Base-by-base conservation (phyloP, 177 flowering plant species). In the Vitis hybrid region DNA sequence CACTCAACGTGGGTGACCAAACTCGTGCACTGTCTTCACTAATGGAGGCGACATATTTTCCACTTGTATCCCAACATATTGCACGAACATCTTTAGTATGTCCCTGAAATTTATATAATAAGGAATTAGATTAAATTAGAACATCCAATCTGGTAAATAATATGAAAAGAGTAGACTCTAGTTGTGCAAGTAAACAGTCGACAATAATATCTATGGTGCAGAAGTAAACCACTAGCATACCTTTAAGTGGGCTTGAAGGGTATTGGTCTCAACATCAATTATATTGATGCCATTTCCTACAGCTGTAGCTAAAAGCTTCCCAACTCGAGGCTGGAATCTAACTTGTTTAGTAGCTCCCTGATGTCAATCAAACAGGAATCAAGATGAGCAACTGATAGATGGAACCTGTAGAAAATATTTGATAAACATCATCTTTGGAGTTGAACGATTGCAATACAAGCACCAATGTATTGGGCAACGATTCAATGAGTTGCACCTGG, bases 281-380 rank as follows among this genome's bases (percentile, higher is more conserved):
- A 85, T 68, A 10, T 72, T 75, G 6, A 85, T 75, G 51, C 51
- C 51, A 60, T 79, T 80, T 62, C 76, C 86, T 5, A 81, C 63
- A 49, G 85, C 86, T 18, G 84, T 78, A 52, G 86, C 87, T 22
- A 85, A 73, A 62, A 75, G 70, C 33, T 73, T 60, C 70, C 85
- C 87, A 7, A 31, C 19, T 39, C 69, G 79, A 4, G 87, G 84
- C 72, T 82, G 85, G 66, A 82, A 84, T 63, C 87, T 81, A 53
- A 84, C 76, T 60, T 78, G 81, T 18, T 72, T 51, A 26, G 71
- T 78, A 13, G 77, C 85, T 57, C 84, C 82, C 83, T 84, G 73
- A 55, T 49, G 19, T 65, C 12, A 20, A 14, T 26, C 61, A 62
- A 15, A 45, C 13, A 48, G 33, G 60, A 6, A 49, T 50, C 20